Conservation (phyloP, 2,329 filamentous ascomycete species). For the Chrysosporium keratinophilum region DNA sequence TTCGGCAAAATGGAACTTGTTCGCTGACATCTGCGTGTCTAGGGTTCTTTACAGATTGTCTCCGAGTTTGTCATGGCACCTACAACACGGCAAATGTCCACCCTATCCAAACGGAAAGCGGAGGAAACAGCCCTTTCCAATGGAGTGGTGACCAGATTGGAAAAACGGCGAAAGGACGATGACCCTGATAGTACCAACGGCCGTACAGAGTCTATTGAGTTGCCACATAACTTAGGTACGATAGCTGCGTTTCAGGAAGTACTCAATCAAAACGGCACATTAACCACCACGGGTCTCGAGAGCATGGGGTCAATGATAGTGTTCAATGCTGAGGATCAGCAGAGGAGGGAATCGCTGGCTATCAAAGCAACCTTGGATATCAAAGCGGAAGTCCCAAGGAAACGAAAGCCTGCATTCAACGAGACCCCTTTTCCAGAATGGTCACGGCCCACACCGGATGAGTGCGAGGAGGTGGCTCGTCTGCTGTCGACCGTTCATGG, state of each 20-base stretch:
- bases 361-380: background rate
- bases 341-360: background rate
- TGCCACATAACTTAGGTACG: conserved; percentile 5
- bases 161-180: background rate
- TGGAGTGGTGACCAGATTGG: background rate
- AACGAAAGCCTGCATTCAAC: background rate
- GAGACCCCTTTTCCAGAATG: conserved; percentile 58
- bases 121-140: background rate
- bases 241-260: background rate
- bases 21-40: no score
- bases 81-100: no score
- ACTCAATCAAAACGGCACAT: background rate
- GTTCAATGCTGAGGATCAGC: background rate
- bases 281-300: background rate
- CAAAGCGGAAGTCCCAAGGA: background rate
- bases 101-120: no score
- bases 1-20: no score
- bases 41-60: no score
- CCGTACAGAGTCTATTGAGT: background rate
- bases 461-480: conserved; percentile 58
- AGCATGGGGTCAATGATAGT: background rate
- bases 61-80: no score
- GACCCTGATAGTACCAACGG: background rate
- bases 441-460: conserved; percentile 52
- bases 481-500: conserved; percentile 59